Percentiles rank a stretch among this genome's conserved stretches.
phyloP scores from a whole-genome alignment of 495 filamentous ascomycete genomes.

The Saxophila tyrrhenica region DNA sequence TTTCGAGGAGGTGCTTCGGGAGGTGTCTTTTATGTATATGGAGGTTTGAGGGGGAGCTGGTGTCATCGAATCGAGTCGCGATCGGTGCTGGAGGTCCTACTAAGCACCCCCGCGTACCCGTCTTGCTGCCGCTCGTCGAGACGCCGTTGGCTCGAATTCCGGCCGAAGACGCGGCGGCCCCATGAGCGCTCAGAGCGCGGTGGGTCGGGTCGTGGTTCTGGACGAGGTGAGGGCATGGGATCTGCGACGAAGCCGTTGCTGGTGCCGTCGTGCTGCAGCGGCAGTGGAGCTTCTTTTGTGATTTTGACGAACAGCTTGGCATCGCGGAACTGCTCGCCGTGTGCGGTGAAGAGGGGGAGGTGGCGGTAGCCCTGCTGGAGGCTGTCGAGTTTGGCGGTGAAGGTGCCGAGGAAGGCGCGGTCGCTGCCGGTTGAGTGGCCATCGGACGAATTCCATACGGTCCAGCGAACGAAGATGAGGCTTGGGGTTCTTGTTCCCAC shows the following conservation, averaged over 20 bases:
- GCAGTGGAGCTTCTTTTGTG: constrained; percentile 39
- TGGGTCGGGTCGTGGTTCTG: not conserved
- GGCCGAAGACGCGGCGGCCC: not conserved
- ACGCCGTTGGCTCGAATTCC: not conserved
- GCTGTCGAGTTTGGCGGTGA: constrained; percentile 80
- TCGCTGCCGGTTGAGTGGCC: constrained; percentile 45
- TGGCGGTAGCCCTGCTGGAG: constrained; percentile 94
- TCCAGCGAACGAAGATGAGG: constrained; percentile 86
- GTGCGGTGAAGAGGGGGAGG: constrained; percentile 77
- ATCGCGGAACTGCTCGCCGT: constrained; percentile 84
- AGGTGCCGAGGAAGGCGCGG: constrained; percentile 62
- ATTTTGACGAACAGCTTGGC: constrained; percentile 90
- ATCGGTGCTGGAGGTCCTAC: not conserved
- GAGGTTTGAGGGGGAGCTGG: not conserved
- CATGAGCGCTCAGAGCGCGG: not conserved
- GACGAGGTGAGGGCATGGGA: not conserved
- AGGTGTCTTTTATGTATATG: too few relatives aligned
- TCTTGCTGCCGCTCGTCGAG: not conserved
- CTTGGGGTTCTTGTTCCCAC: constrained; percentile 85
- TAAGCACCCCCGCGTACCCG: not conserved
- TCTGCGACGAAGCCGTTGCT: not conserved
- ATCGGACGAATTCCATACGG: constrained; percentile 71
- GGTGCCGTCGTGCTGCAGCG: constrained; percentile 5
- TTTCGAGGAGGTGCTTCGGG: too few relatives aligned
- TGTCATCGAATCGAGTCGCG: not conserved